These are phyloP conservation scores for Ananas comosus DNA, from an alignment of 176 grass and related monocot species.

Conservation along the genomic window DNA sequence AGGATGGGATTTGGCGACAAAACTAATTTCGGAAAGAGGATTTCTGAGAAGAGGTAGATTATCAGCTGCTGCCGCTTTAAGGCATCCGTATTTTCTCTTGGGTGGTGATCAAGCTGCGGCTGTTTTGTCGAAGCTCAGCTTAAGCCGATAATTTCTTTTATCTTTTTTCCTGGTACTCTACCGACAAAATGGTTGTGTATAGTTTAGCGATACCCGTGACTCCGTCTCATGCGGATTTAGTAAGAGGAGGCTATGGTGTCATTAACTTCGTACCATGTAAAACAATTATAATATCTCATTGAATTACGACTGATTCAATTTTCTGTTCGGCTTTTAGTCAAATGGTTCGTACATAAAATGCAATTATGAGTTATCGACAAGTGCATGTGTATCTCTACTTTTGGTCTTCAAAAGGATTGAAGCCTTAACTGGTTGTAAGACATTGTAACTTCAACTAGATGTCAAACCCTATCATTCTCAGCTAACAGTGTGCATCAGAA, in stretches of 20 bases:
- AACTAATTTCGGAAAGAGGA: constrained; percentile 63
- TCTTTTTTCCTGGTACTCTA: background rate
- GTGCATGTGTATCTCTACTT: too few relatives aligned
- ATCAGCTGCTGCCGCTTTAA: constrained; percentile 64
- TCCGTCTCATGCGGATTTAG: background rate
- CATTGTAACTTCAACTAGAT: too few relatives aligned
- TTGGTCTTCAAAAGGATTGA: too few relatives aligned
- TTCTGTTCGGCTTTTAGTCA: background rate
- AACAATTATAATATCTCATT: background rate
- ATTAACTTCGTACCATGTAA: background rate
- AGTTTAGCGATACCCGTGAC: background rate
- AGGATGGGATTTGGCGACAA: constrained; percentile 97
- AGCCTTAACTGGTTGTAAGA: too few relatives aligned
- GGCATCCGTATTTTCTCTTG: constrained; percentile 88
- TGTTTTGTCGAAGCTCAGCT: constrained; percentile 71
- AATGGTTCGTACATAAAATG: background rate
- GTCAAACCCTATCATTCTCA: too few relatives aligned
- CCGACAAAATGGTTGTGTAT: constrained; percentile 24
- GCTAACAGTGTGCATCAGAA: too few relatives aligned
- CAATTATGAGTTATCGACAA: background rate
- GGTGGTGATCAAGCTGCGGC: constrained; percentile 71
- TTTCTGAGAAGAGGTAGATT: constrained; percentile 47
- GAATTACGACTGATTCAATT: background rate
- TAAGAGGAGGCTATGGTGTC: background rate
- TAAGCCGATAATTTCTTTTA: constrained; percentile 18